These are phyloP conservation scores for Metahyphopichia silvanorum DNA, from an alignment of 805 yeast genomes.

Conservation along the genomic window DNA sequence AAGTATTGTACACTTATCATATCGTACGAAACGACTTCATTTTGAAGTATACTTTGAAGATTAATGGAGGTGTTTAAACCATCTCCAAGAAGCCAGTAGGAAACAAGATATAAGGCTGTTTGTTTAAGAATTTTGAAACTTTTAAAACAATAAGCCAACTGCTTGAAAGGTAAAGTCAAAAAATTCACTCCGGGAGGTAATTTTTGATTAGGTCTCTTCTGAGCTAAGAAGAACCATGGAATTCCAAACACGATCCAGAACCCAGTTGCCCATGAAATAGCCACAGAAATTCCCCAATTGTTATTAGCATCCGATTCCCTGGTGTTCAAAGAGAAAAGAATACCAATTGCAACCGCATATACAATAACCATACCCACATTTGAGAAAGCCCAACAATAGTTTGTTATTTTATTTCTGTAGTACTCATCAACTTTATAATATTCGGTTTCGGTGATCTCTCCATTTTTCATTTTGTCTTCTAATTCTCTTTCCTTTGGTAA, in stretches of 20 bases:
- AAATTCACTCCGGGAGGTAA: constrained; percentile 1
- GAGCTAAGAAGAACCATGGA: constrained; percentile 6
- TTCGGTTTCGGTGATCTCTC: constrained; percentile 3
- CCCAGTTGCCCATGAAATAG: constrained; percentile 2
- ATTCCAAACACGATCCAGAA: constrained; percentile 5
- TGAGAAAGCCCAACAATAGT: constrained; percentile 4
- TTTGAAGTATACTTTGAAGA: constrained; percentile 4
- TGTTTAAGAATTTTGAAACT: constrained; percentile 3
- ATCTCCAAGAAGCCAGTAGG: constrained; percentile 3
- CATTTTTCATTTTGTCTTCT: constrained; percentile 3
- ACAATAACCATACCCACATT: constrained; percentile 4
- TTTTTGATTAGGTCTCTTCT: constrained; percentile 3
- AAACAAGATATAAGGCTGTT: constrained; percentile 2
- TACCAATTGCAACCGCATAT: constrained; percentile 4
- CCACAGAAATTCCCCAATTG: constrained; percentile 5
- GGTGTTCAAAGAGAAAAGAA: constrained; percentile 1
- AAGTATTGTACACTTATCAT: constrained; percentile 4
- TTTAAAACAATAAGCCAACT: constrained; percentile 2
- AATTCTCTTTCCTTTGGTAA: constrained; percentile 1
- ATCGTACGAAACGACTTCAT: constrained; percentile 4
- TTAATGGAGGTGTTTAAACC: constrained; percentile 2
- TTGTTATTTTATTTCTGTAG: constrained; percentile 6
- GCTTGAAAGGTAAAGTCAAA: constrained; percentile 2
- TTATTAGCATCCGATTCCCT: constrained; percentile 2
- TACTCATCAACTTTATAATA: constrained; percentile 3